A percentile compares a stretch with the other conserved stretches of the same genome.
phyloP scores from a whole-genome alignment of 306 rosid genomes.

The Elaeagnus macrophylla region DNA sequence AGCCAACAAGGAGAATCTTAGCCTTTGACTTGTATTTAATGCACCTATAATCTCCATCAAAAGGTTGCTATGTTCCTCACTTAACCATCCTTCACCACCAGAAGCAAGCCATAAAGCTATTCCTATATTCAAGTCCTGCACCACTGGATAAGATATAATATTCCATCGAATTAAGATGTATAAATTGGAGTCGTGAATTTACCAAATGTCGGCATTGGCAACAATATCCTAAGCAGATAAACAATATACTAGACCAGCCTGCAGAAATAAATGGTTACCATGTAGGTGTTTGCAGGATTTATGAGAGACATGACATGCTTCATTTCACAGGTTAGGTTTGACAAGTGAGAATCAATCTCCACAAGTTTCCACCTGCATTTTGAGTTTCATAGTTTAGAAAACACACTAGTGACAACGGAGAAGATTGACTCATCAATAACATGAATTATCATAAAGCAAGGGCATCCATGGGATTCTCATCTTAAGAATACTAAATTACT shows the following conservation, averaged over 20 bases:
- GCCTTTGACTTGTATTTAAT: slow-evolving; percentile 67
- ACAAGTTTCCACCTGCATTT: slow-evolving; percentile 79
- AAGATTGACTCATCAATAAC: neutral
- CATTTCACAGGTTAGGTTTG: slow-evolving; percentile 57
- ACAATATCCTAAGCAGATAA: neutral
- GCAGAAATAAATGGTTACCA: slow-evolving; percentile 42
- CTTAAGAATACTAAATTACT: neutral
- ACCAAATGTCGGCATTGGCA: neutral
- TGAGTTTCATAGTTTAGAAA: slow-evolving; percentile 11
- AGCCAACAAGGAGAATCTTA: slow-evolving; percentile 91
- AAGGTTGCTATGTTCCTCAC: slow-evolving; percentile 31
- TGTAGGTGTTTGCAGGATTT: slow-evolving; percentile 84
- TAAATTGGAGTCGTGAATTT: neutral
- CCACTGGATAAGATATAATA: slow-evolving; percentile 8
- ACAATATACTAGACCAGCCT: neutral
- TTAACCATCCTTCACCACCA: slow-evolving; percentile 78
- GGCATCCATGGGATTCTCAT: neutral
- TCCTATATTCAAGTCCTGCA: slow-evolving; percentile 88
- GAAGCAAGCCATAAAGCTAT: slow-evolving; percentile 90
- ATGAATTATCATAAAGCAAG: neutral
- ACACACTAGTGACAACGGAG: slow-evolving; percentile 10
- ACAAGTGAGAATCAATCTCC: slow-evolving; percentile 69
- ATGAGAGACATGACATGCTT: slow-evolving; percentile 79
- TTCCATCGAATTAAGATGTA: slow-evolving; percentile 5
- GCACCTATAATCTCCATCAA: slow-evolving; percentile 30